These are phyloP conservation scores for Sclerotiophoma versabilis DNA, from an alignment of 2,329 filamentous ascomycete species.

Conservation along the genomic window DNA sequence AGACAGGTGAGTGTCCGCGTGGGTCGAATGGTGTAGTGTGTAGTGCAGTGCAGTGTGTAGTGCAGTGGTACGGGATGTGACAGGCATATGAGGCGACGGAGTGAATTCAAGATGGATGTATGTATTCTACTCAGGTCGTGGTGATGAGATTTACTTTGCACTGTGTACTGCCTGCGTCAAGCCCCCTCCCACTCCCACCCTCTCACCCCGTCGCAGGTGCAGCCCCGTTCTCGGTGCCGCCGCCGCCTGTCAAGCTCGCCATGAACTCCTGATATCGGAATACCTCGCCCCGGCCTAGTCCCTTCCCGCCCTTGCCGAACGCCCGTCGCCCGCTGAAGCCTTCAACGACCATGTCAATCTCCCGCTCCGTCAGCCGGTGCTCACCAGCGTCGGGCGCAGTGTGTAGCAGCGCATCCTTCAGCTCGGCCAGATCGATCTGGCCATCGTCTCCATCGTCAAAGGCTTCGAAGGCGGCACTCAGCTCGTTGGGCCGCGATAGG, in stretches of 20 bases:
- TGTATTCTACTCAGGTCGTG: too few species aligned
- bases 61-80: too few species aligned
- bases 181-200: too few species aligned
- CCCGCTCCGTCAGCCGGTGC: constrained; percentile 52
- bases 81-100: too few species aligned
- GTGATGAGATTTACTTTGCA: too few species aligned
- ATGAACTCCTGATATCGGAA: constrained; percentile 96
- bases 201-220: constrained; percentile 21
- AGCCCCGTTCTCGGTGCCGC: constrained; percentile 30
- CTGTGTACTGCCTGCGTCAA: too few species aligned
- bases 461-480: constrained; percentile 88
- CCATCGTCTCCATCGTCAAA: constrained; percentile 97
- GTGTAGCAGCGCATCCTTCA: constrained; percentile 82
- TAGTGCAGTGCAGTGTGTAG: too few species aligned
- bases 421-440: constrained; percentile 82
- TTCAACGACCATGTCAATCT: constrained; percentile 86
- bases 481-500: constrained; percentile 78
- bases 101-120: too few species aligned
- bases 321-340: constrained; percentile 85
- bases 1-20: too few species aligned
- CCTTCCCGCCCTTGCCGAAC: constrained; percentile 69
- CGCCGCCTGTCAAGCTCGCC: constrained; percentile 54
- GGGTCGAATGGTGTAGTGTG: too few species aligned
- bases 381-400: constrained; percentile 72
- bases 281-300: constrained; percentile 74